Evolutionary conservation across 805 yeast species (phyloP).

Genomic region (Lachancea kluyveri): DNA sequence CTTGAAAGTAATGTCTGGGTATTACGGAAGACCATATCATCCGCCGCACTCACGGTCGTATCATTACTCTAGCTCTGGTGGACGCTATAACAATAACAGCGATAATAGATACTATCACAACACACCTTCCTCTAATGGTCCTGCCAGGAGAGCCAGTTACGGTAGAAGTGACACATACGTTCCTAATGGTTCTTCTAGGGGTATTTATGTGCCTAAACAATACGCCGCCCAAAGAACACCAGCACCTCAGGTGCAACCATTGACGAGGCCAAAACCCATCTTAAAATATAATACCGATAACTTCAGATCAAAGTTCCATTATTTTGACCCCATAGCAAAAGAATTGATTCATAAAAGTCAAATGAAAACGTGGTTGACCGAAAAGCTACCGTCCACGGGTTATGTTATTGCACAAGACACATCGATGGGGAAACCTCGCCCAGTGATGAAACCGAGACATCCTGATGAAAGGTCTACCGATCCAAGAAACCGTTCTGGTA

Average conservation of each 20-base stretch:
- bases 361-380: conserved; percentile 23
- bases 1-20: conserved; percentile 20
- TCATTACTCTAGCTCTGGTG: neutral
- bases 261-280: conserved; percentile 18
- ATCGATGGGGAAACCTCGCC: conserved; percentile 11
- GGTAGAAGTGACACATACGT: neutral
- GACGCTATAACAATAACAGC: neutral
- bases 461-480: conserved; percentile 17
- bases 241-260: neutral
- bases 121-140: too few relatives aligned
- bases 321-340: conserved; percentile 22
- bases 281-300: conserved; percentile 18
- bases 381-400: conserved; percentile 21
- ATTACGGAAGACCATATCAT: conserved; percentile 17
- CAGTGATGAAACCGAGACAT: conserved; percentile 16
- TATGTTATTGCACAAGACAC: conserved; percentile 18
- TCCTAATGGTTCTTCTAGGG: too few relatives aligned
- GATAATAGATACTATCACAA: neutral
- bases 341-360: conserved; percentile 17
- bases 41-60: conserved; percentile 8
- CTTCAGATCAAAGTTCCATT: conserved; percentile 25
- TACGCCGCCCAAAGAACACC: too few relatives aligned
- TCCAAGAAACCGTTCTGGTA: conserved; percentile 17
- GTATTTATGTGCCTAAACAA: neutral
- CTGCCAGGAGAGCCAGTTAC: neutral